Evolutionary conservation across 768 basidiomycete genomes (phyloP), one percentile per base, ranked within the genome.

Genomic region (Russula sp.): DNA sequence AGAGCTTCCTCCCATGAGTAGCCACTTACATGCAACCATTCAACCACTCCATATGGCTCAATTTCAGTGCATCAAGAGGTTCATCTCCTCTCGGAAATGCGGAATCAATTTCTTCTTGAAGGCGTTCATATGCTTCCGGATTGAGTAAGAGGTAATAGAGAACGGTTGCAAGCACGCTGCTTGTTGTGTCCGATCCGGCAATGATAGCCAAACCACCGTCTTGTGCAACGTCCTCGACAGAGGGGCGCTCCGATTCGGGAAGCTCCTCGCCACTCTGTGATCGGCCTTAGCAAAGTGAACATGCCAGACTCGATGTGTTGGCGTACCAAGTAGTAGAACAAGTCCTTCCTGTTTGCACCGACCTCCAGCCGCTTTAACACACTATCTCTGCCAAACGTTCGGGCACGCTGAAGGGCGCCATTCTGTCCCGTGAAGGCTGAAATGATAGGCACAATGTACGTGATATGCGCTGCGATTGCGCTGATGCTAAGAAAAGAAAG

Each of bases 141-240:
- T 77, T 67, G 51, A 61, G 52, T 34, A 77, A 20, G 7, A 79
- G 69, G 64, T 70, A 73, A 60, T 71, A 76, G 36, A 77, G 66
- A 0, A 76, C 39, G n/a, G 71, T 68, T 8, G 69, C 62, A 22
- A 79, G 65, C 8, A 70, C 69, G 22, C 70, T 74, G 18, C 75
- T 72, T 1, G 75, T 77, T 3, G 78, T 78, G 58, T 79, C 78
- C 0, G 77, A 73, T 13, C 78, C 78, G 2, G 78, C 78, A 43
- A 76, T 58, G 39, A 79, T 75, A 9, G 74, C 75, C 34, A 79
- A 65, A 0, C 35, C 25, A 10, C 60, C 78, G 63, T 80, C 75
- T 41, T 75, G 73, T 5, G 72, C 61, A 18, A 79, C 34, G 16
- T 32, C 53, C 0, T 39, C 34, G 3, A 54, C 25, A 32, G 63